Conservation (phyloP, 2,329 filamentous ascomycete species). For the Pseudocercospora macadamiae region DNA sequence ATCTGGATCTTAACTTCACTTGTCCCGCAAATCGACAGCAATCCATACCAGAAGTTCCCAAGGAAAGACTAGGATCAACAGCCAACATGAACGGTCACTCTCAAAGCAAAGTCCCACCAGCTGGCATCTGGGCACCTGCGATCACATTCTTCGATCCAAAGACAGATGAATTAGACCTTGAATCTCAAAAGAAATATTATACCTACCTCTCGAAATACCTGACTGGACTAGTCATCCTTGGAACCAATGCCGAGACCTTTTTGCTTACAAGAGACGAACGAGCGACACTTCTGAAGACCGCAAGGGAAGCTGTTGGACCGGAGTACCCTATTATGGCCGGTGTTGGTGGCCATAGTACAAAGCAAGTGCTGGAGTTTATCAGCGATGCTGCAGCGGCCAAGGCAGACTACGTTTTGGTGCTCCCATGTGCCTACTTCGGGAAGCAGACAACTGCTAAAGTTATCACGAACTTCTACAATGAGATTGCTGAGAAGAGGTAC, state of each 20-base stretch:
- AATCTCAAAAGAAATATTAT: conserved; percentile 48
- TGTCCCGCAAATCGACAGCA: no score
- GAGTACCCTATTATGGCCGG: conserved; percentile 50
- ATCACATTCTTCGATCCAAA: conserved; percentile 51
- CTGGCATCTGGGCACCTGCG: conserved; percentile 44
- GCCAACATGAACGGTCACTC: conserved; percentile 24
- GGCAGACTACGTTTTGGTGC: conserved; percentile 48
- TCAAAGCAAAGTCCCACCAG: conserved; percentile 55
- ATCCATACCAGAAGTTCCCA: no score
- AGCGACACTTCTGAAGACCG: conserved; percentile 42
- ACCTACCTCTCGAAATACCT: conserved; percentile 48
- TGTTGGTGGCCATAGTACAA: conserved; percentile 47
- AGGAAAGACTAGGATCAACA: no score
- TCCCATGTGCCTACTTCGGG: conserved; percentile 51
- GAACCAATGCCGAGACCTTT: conserved; percentile 53
- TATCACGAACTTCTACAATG: conserved; percentile 47
- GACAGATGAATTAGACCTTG: conserved; percentile 46
- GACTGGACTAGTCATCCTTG: conserved; percentile 50
- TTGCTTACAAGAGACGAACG: conserved; percentile 50
- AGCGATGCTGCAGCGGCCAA: conserved; percentile 45
- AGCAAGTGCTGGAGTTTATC: conserved; percentile 49
- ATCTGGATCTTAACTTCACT: no score
- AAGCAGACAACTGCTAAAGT: conserved; percentile 46
- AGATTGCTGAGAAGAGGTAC: conserved; percentile 57
- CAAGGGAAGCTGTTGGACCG: conserved; percentile 47